Evolutionary conservation across 345 rosid species (phyloP), one percentile per base, ranked within the genome.

Genomic region (Syzygium oleosum): DNA sequence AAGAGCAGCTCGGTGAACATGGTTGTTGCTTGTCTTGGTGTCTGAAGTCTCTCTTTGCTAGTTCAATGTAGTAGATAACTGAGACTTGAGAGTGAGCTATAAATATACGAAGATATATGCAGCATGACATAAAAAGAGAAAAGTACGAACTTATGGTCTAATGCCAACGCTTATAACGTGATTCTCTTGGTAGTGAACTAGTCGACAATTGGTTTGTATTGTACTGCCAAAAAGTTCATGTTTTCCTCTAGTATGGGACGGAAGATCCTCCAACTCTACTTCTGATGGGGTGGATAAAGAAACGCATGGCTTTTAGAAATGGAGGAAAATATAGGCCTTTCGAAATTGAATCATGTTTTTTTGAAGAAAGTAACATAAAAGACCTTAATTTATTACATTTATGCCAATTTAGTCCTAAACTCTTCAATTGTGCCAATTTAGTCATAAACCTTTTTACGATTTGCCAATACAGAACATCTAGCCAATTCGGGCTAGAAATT

Each of bases 1-100:
- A 84, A 63, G 16, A 88, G 56, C 54, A 88, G 87, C 87, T 85
- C 89, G 78, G 53, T 51, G 49, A 52, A 53, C 89, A 88, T 88
- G 53, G 61, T 19, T 27, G 55, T 1, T 86, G 55, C 83, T 73
- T 38, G 49, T 38, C 83, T 73, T 38, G 49, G 46, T 19, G 83
- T 5, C 83, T 73, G 49, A 19, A 9, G 27, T 38, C 49, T 38
- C 83, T 38, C 80, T 38, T 38, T 34, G 83, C 21, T 21, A 38
- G 49, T 73, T 38, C 83, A 73, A 73, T 38, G 49, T 19, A 73
- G 80, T 34, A 19, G 80, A 31, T 15, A 68, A 38, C 49, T 21
- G 83, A 73, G 27, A 73, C 83, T 38, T 8, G 49, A 38, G 49
- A 19, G 83, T 27, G 49, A 73, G 83, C 49, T 73, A 73, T 73